Evolutionary conservation across 2,329 filamentous ascomycete species (phyloP).

Genomic region (Capronia coronata): DNA sequence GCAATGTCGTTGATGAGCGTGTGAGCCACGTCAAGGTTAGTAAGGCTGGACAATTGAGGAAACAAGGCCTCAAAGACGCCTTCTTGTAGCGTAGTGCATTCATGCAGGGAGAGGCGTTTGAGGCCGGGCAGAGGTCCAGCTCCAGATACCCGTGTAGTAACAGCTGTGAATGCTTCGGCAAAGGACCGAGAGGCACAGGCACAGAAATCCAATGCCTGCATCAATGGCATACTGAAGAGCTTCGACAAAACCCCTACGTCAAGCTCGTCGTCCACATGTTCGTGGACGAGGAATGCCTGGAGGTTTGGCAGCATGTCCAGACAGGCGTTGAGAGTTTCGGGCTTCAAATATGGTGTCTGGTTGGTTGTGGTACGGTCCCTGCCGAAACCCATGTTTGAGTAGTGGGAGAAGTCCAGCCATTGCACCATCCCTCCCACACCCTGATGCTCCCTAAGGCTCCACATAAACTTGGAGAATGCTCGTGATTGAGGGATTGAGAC

Average conservation of each 20-base stretch:
- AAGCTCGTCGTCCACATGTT: constrained; percentile 73
- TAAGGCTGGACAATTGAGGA: constrained; percentile 62
- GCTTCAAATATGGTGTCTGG: constrained; percentile 68
- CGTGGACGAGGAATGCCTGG: constrained; percentile 71
- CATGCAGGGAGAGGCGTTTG: constrained; percentile 67
- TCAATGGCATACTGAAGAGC: constrained; percentile 58
- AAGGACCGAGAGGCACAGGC: constrained; percentile 65
- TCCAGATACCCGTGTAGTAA: constrained; percentile 40
- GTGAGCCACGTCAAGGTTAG: constrained; percentile 72
- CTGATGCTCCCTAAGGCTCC: constrained; percentile 60
- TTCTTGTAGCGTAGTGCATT: constrained; percentile 65
- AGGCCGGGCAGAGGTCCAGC: constrained; percentile 50
- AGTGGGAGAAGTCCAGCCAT: constrained; percentile 77
- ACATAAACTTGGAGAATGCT: constrained; percentile 75
- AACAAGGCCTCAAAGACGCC: constrained; percentile 62
- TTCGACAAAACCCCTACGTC: constrained; percentile 62
- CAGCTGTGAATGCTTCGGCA: constrained; percentile 56
- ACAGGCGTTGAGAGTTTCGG: constrained; percentile 64
- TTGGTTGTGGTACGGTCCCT: constrained; percentile 67
- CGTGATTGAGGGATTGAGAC: constrained; percentile 77
- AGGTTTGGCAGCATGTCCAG: constrained; percentile 65
- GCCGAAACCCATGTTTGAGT: constrained; percentile 72
- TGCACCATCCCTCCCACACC: constrained; percentile 68
- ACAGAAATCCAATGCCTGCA: constrained; percentile 69
- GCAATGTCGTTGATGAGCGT: constrained; percentile 69